Percentiles rank a stretch among this genome's conserved stretches.
phyloP scores from a whole-genome alignment of 352 stramenopile genomes.

The Globisporangium iwayamae region DNA sequence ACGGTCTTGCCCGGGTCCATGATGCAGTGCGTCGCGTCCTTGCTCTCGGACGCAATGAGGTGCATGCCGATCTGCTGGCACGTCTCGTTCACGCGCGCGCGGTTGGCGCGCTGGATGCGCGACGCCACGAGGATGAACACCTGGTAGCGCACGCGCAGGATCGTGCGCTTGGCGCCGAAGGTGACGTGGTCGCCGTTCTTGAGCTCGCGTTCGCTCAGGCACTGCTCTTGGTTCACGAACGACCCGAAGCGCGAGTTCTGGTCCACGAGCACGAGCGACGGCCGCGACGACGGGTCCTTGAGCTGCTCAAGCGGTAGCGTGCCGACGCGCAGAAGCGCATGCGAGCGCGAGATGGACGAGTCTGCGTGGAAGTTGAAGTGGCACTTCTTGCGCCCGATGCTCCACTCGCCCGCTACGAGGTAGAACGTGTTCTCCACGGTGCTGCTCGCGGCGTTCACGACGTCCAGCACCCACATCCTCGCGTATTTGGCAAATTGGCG shows the following conservation, averaged over 20 bases:
- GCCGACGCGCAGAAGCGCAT: conserved; percentile 73
- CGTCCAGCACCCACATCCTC: conserved; percentile 84
- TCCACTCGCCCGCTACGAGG: conserved; percentile 83
- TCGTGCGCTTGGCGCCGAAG: conserved; percentile 80
- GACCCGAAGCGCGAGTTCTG: conserved; percentile 83
- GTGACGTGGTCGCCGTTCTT: conserved; percentile 73
- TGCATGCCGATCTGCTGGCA: conserved; percentile 84
- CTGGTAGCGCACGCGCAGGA: conserved; percentile 79
- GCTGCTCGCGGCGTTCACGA: conserved; percentile 38
- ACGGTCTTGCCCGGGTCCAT: conserved; percentile 81
- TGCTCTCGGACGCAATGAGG: conserved; percentile 46
- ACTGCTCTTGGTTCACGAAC: conserved; percentile 81
- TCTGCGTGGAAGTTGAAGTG: conserved; percentile 84
- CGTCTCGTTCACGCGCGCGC: conserved; percentile 60
- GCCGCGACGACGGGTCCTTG: conserved; percentile 45
- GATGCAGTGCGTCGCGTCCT: conserved; percentile 80
- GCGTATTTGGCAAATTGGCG: neutral
- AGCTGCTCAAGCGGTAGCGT: conserved; percentile 60
- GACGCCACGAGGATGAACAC: conserved; percentile 78
- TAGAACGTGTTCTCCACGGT: conserved; percentile 64
- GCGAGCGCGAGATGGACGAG: conserved; percentile 76
- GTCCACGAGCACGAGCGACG: conserved; percentile 71
- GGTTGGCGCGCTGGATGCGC: conserved; percentile 57
- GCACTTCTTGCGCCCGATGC: conserved; percentile 74
- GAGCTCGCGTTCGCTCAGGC: conserved; percentile 38